Evolutionary conservation across 2,329 filamentous ascomycete species (phyloP).

Genomic region (Pseudopithomyces chartarum): DNA sequence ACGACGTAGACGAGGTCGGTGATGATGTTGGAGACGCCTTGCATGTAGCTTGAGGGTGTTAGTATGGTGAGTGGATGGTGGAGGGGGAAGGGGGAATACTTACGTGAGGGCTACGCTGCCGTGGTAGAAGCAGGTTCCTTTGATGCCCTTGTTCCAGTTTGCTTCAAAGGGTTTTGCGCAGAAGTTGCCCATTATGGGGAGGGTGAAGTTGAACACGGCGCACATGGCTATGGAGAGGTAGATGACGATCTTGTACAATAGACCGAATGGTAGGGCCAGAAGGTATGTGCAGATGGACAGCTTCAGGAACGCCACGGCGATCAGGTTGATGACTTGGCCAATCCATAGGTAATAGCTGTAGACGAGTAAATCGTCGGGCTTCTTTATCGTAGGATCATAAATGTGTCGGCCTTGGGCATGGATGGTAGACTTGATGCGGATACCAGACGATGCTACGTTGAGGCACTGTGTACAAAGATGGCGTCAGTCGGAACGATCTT

Average conservation of each 20-base stretch:
- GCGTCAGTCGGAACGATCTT: not conserved
- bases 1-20: conserved; percentile 35
- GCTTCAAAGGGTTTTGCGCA: conserved; percentile 29
- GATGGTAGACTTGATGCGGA: conserved; percentile 21
- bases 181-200: conserved; percentile 26
- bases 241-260: conserved; percentile 24
- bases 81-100: not conserved
- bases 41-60: not conserved
- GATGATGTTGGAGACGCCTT: conserved; percentile 31
- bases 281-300: conserved; percentile 36
- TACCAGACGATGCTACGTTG: conserved; percentile 19
- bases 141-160: conserved; percentile 30
- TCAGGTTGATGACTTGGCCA: conserved; percentile 29
- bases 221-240: conserved; percentile 32
- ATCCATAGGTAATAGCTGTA: conserved; percentile 31
- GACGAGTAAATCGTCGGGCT: conserved; percentile 17
- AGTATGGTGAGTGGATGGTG: not conserved
- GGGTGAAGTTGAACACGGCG: conserved; percentile 26
- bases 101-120: conserved; percentile 18
- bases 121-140: conserved; percentile 29
- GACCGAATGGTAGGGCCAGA: conserved; percentile 28
- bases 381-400: conserved; percentile 24
- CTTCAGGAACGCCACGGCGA: conserved; percentile 29
- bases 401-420: conserved; percentile 29
- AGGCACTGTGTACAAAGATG: conserved; percentile 14